A percentile compares a stretch with the other conserved stretches of the same genome.
Conservation (phyloP, 129 eudicot genomes). For the Ambrosia trifida region DNA sequence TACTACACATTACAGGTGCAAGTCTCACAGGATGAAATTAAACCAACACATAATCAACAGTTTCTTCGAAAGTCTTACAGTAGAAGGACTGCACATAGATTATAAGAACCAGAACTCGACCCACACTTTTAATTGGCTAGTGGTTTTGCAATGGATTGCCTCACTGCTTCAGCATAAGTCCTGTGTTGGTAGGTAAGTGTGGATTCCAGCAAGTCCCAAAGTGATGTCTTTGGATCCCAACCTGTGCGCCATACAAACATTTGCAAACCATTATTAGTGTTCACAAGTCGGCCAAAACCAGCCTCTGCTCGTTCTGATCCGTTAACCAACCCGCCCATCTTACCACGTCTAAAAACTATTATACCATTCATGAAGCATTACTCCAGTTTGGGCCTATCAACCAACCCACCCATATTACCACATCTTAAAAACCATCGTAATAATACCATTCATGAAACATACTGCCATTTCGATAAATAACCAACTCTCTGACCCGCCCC, state of each 20-base stretch:
- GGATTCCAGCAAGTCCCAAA: slow-evolving; percentile 95
- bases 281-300: no score
- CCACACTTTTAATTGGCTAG: slow-evolving; percentile 44
- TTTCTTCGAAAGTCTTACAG: slow-evolving; percentile 17
- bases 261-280: not conserved
- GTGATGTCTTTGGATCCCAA: slow-evolving; percentile 94
- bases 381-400: no score
- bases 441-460: no score
- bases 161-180: slow-evolving; percentile 88
- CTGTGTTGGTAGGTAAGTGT: slow-evolving; percentile 98
- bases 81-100: slow-evolving; percentile 11
- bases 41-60: slow-evolving; percentile 16
- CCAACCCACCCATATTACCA: no score
- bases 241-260: slow-evolving; percentile 47
- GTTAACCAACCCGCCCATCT: not conserved
- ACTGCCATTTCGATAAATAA: no score
- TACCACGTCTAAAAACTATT: no score
- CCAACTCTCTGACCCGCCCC: no score
- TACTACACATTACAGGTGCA: slow-evolving; percentile 27
- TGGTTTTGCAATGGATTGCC: slow-evolving; percentile 77
- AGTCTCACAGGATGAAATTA: slow-evolving; percentile 6
- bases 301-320: not conserved
- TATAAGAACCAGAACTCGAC: not conserved
- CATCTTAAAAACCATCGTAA: no score
- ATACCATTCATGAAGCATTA: no score